These are phyloP conservation scores for Aspergillus costaricaensis DNA, from an alignment of 2,329 filamentous ascomycete genomes.

Conservation along the genomic window DNA sequence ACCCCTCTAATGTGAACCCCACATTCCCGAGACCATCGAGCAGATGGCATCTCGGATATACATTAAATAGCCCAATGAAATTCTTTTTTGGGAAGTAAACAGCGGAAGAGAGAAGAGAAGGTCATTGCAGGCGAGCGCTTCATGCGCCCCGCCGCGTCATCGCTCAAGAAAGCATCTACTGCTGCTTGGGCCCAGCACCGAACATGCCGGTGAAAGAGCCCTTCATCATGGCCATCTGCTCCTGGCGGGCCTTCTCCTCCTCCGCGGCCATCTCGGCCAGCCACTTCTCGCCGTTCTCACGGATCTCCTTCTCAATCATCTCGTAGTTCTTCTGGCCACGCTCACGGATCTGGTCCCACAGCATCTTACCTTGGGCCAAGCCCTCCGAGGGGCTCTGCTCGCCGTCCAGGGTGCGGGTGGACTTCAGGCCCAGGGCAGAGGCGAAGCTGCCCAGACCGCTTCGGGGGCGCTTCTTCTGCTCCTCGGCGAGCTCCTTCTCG, in stretches of 20 bases:
- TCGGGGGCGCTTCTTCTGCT: conserved; percentile 64
- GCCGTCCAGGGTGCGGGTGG: conserved; percentile 62
- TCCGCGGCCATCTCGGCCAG: conserved; percentile 87
- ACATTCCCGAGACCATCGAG: conserved; percentile 25
- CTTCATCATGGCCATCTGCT: conserved; percentile 92
- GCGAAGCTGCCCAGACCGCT: conserved; percentile 68
- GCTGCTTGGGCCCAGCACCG: conserved; percentile 38
- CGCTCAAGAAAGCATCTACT: conserved; percentile 17
- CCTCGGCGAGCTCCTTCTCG: conserved; percentile 71
- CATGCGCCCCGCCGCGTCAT: neutral
- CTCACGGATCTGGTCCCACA: conserved; percentile 91
- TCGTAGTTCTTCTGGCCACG: conserved; percentile 89
- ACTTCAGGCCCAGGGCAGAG: conserved; percentile 75
- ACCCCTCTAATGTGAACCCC: conserved; percentile 31
- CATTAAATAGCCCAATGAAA: conserved; percentile 21
- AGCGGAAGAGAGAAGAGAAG: conserved; percentile 8
- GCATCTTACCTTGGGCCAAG: conserved; percentile 90
- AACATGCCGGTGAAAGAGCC: conserved; percentile 66
- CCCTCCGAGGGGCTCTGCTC: conserved; percentile 73
- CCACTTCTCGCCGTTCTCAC: conserved; percentile 92
- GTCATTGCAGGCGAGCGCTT: conserved; percentile 7
- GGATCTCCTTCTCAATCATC: conserved; percentile 83
- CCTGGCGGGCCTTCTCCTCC: conserved; percentile 85
- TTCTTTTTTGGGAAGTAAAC: no score
- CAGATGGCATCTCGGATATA: conserved; percentile 15